Evolutionary conservation across 2,329 filamentous ascomycete genomes (phyloP).

Genomic region (Dactylellina leptospora): DNA sequence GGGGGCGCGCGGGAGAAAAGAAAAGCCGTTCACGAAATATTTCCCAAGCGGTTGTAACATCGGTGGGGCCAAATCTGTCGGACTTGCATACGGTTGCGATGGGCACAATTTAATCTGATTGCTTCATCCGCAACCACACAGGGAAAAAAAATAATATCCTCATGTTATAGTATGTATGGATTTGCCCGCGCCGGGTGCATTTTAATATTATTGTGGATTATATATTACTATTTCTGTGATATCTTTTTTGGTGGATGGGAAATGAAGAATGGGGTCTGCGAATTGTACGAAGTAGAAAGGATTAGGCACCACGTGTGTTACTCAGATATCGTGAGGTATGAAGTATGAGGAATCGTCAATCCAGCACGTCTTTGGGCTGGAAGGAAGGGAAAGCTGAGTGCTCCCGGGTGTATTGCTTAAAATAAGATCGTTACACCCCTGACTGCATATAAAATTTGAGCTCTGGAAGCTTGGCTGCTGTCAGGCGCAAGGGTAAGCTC

Average conservation of each 20-base stretch:
- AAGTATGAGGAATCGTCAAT: background rate
- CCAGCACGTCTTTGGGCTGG: background rate
- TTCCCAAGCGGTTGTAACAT: conserved; percentile 30
- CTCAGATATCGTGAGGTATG: too few species aligned
- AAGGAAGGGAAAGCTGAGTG: conserved; percentile 13
- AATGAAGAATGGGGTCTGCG: conserved; percentile 1
- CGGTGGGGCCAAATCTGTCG: conserved; percentile 31
- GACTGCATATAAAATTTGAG: conserved; percentile 48
- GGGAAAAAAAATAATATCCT: conserved; percentile 2
- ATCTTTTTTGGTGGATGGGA: conserved; percentile 3
- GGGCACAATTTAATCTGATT: conserved; percentile 23
- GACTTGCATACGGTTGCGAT: conserved; percentile 21
- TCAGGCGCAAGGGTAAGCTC: conserved; percentile 27
- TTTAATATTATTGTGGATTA: background rate
- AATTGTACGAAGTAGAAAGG: conserved; percentile 12
- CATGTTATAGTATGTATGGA: background rate
- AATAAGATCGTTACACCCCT: conserved; percentile 48
- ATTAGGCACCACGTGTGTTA: conserved; percentile 16
- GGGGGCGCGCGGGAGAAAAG: too few species aligned
- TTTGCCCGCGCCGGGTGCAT: too few species aligned
- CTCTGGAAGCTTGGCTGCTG: conserved; percentile 28
- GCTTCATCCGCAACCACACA: background rate
- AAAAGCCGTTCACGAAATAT: conserved; percentile 6
- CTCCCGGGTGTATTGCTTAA: conserved; percentile 47
- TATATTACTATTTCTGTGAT: conserved; percentile 7